phyloP scores from a whole-genome alignment of 208 protist genomes.

The Trypanosoma vivax region DNA sequence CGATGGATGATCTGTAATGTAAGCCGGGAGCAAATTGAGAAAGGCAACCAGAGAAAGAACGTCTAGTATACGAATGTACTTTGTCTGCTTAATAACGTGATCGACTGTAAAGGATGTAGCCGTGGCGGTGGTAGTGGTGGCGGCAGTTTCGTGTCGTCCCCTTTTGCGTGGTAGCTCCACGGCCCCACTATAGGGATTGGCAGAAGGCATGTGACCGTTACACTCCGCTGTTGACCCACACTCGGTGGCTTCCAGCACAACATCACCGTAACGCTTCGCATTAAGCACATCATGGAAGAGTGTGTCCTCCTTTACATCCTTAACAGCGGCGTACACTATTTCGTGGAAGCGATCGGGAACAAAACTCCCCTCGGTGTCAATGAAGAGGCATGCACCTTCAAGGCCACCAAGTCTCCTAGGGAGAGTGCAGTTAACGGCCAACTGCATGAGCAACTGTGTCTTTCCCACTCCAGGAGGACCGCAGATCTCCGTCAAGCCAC shows the following conservation, averaged over 20 bases:
- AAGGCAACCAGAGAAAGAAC: constrained; percentile 47
- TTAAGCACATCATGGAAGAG: constrained; percentile 7
- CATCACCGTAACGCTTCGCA: too few species aligned
- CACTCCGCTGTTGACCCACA: background rate
- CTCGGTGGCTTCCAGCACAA: background rate
- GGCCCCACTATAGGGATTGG: too few species aligned
- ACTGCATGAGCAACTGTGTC: constrained; percentile 87
- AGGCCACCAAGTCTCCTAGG: constrained; percentile 65
- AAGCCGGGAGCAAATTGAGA: constrained; percentile 34
- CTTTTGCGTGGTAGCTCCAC: constrained; percentile 3
- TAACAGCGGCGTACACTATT: constrained; percentile 61
- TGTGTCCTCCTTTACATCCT: constrained; percentile 17
- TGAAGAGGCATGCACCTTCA: constrained; percentile 62
- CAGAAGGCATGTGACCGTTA: too few species aligned
- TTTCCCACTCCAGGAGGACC: constrained; percentile 89
- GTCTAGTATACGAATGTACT: constrained; percentile 63
- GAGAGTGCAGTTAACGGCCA: constrained; percentile 72
- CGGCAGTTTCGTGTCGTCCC: background rate
- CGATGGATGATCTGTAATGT: constrained; percentile 8
- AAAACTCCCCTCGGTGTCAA: constrained; percentile 93
- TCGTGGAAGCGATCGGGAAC: constrained; percentile 56
- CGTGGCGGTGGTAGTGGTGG: background rate
- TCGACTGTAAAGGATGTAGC: constrained; percentile 35
- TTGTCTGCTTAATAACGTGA: constrained; percentile 47
- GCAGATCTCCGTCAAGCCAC: constrained; percentile 68